These are phyloP conservation scores for Fusarium robinianum DNA, from an alignment of 2,329 filamentous ascomycete genomes.

Conservation along the genomic window DNA sequence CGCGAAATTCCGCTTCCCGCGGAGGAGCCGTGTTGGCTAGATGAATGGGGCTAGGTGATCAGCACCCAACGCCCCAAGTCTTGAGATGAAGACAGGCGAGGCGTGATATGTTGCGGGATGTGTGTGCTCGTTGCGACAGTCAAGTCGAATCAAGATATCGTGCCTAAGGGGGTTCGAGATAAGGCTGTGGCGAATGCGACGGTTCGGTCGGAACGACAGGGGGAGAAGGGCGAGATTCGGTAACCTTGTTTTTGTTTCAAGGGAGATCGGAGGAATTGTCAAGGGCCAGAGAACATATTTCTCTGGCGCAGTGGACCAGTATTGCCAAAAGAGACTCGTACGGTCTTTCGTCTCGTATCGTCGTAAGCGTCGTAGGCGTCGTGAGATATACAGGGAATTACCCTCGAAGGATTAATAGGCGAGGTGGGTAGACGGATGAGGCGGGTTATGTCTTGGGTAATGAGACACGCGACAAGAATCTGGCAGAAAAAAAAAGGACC, in stretches of 20 bases:
- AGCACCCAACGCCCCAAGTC: conserved; percentile 39
- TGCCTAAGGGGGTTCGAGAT: too few relatives aligned
- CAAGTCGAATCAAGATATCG: too few relatives aligned
- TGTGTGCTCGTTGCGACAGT: background rate
- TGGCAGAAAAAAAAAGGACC: conserved; percentile 6
- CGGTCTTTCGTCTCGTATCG: conserved; percentile 28
- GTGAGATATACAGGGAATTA: conserved; percentile 19
- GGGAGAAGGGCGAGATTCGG: too few relatives aligned
- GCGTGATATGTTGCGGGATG: background rate
- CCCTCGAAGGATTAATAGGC: conserved; percentile 4
- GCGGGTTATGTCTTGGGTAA: background rate
- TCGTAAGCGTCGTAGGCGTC: conserved; percentile 30
- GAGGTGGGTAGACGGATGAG: background rate
- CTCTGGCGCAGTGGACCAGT: background rate
- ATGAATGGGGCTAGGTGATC: conserved; percentile 38
- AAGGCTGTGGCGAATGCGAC: too few relatives aligned
- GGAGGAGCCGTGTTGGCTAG: conserved; percentile 37
- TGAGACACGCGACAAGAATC: conserved; percentile 11
- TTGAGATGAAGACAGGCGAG: conserved; percentile 10
- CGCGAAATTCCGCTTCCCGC: conserved; percentile 37
- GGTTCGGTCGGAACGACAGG: too few relatives aligned
- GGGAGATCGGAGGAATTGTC: too few relatives aligned
- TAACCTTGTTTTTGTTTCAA: too few relatives aligned
- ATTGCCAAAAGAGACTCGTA: conserved; percentile 16
- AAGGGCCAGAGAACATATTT: too few relatives aligned